phyloP scores from a whole-genome alignment of 495 filamentous ascomycete genomes.

The Hapsidospora chrysogenum region DNA sequence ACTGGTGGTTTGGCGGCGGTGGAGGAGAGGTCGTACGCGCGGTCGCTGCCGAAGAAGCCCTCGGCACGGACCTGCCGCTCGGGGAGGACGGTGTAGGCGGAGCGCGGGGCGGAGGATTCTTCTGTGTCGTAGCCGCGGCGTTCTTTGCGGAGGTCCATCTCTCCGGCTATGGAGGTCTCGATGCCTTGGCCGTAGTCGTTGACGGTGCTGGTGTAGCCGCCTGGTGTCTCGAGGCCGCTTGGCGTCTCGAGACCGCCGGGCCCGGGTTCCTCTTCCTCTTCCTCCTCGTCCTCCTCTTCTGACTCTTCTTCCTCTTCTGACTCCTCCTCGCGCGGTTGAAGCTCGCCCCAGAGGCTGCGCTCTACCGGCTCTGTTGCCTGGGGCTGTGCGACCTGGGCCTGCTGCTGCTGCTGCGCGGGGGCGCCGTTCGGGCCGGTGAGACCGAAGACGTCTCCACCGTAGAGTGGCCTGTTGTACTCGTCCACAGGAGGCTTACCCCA shows the following conservation, averaged over 20 bases:
- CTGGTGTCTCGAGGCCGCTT: conserved; percentile 64
- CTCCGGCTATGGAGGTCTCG: conserved; percentile 59
- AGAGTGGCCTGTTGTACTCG: conserved; percentile 77
- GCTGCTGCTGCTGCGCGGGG: conserved; percentile 10
- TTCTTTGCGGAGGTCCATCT: conserved; percentile 83
- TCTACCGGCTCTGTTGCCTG: conserved; percentile 64
- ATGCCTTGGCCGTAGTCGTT: conserved; percentile 54
- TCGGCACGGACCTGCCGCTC: conserved; percentile 69
- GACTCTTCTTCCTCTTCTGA: conserved; percentile 71
- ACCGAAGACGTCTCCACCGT: conserved; percentile 88
- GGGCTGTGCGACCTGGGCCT: conserved; percentile 5
- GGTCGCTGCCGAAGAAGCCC: conserved; percentile 92
- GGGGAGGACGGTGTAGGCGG: conserved; percentile 77
- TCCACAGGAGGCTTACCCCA: conserved; percentile 93
- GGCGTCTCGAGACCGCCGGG: conserved; percentile 55
- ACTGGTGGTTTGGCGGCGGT: conserved; percentile 30
- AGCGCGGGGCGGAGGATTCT: conserved; percentile 53
- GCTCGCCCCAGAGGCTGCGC: conserved; percentile 79
- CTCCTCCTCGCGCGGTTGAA: conserved; percentile 71
- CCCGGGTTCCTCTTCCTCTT: conserved; percentile 54
- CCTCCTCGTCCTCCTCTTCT: conserved; percentile 49
- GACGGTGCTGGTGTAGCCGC: conserved; percentile 61
- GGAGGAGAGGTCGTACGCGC: conserved; percentile 65
- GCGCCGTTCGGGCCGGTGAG: conserved; percentile 43
- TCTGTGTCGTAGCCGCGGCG: conserved; percentile 79